These are phyloP conservation scores for Tulasnella sp. DNA, from an alignment of 768 basidiomycete species.

Conservation along the genomic window DNA sequence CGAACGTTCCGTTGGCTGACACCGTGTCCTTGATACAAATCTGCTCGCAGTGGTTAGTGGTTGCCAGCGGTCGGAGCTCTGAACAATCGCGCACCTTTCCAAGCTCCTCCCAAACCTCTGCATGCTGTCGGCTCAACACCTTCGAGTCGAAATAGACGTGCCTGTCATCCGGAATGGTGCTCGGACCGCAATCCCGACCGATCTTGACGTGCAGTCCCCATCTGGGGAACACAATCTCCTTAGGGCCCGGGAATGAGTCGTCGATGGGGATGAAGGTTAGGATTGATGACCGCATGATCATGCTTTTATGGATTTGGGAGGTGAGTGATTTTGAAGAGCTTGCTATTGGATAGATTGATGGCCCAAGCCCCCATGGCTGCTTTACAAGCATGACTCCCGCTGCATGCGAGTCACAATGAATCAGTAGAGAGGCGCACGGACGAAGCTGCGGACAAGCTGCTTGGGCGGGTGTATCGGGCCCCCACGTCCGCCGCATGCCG, in stretches of 20 bases:
- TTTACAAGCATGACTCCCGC: no score
- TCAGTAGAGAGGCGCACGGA: no score
- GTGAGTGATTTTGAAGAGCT: no score
- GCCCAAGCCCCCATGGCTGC: no score
- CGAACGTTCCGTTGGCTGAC: conserved; percentile 95
- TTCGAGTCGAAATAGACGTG: conserved; percentile 98
- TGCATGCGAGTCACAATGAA: no score
- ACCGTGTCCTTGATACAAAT: conserved; percentile 98
- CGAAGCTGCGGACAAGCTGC: no score
- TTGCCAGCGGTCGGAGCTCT: not conserved
- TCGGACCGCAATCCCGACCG: conserved; percentile 89
- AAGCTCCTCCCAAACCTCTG: conserved; percentile 91
- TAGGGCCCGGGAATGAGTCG: conserved; percentile 76
- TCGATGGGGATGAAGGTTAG: conserved; percentile 57
- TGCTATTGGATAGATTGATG: no score
- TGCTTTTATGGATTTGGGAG: no score
- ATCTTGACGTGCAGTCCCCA: conserved; percentile 70
- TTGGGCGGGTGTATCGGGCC: no score
- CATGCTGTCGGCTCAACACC: conserved; percentile 86
- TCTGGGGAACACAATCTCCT: conserved; percentile 69
- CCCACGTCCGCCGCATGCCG: no score
- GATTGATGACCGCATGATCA: conserved; percentile 13
- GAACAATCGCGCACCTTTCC: conserved; percentile 50
- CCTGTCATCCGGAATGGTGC: conserved; percentile 79
- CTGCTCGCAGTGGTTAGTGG: conserved; percentile 31